phyloP scores from a whole-genome alignment of 2,329 filamentous ascomycete species.

The Claviceps cyperi region DNA sequence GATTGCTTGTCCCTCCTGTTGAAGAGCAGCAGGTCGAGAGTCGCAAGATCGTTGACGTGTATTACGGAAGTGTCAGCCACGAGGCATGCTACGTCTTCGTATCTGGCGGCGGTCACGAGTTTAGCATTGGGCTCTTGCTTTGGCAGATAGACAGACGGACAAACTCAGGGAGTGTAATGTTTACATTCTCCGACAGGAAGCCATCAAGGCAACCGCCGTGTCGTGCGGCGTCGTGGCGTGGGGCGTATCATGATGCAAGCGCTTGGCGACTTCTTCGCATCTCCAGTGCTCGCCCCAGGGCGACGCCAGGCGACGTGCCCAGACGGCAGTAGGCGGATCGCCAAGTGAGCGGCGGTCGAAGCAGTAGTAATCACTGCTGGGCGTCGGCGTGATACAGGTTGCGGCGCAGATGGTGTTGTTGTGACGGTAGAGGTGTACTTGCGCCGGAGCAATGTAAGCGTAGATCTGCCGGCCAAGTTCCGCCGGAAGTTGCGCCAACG shows the following conservation, averaged over 20 bases:
- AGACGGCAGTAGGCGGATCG: constrained; percentile 4
- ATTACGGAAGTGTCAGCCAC: constrained; percentile 1
- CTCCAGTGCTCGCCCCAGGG: constrained; percentile 6
- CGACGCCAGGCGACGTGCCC: constrained; percentile 5
- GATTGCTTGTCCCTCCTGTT: neutral
- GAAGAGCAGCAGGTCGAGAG: constrained; percentile 1
- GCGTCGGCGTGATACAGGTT: constrained; percentile 2
- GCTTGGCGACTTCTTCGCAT: constrained; percentile 6
- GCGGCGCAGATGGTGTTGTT: constrained; percentile 1
- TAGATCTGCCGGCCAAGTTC: constrained; percentile 4
- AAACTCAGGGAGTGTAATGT: no score
- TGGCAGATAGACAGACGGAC: neutral
- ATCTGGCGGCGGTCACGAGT: neutral
- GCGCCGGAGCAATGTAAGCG: neutral
- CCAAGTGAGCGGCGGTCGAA: constrained; percentile 6
- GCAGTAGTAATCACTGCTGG: constrained; percentile 4
- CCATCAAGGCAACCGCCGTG: constrained; percentile 2
- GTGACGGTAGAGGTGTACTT: constrained; percentile 1
- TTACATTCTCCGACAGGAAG: constrained; percentile 4
- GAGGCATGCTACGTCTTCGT: constrained; percentile 1
- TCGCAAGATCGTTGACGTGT: constrained; percentile 1
- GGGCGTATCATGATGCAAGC: neutral
- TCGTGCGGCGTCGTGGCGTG: neutral
- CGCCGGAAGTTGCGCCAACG: neutral
- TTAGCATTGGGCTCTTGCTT: no score